Conservation (phyloP, 2,329 filamentous ascomycete genomes). For the Claviceps sp. region DNA sequence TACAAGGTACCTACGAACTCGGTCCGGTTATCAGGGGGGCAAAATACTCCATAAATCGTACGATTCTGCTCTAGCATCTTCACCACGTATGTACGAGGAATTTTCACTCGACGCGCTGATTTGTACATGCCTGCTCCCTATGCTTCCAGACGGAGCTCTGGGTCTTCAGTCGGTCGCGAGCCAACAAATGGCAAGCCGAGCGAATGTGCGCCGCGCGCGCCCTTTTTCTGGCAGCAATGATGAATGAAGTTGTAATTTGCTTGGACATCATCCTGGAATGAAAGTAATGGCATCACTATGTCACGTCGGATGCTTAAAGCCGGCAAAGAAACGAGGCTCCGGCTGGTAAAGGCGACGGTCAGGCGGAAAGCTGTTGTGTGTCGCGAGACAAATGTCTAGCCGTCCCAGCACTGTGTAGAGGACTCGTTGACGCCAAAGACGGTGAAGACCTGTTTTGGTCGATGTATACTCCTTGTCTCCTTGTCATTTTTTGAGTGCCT, state of each 20-base stretch:
- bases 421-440: too few species aligned
- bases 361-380: slow-evolving; percentile 8
- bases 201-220: slow-evolving; percentile 8
- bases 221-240: slow-evolving; percentile 9
- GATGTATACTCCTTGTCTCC: too few species aligned
- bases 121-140: slow-evolving; percentile 8
- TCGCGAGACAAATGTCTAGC: slow-evolving; percentile 9
- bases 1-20: slow-evolving; percentile 6
- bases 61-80: slow-evolving; percentile 9
- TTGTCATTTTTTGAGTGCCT: too few species aligned
- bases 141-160: slow-evolving; percentile 10
- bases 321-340: too few species aligned
- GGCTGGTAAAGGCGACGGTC: neutral
- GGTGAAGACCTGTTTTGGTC: too few species aligned
- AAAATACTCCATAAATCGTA: slow-evolving; percentile 7
- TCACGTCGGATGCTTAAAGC: slow-evolving; percentile 1
- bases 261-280: slow-evolving; percentile 5
- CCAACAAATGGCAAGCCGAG: slow-evolving; percentile 9
- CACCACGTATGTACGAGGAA: slow-evolving; percentile 6
- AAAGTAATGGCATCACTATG: neutral
- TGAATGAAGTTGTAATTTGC: slow-evolving; percentile 9
- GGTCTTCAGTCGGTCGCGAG: slow-evolving; percentile 11
- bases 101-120: slow-evolving; percentile 10
- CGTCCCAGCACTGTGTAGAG: neutral
- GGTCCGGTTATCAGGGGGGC: slow-evolving; percentile 9